Conservation (phyloP, 2,329 filamentous ascomycete genomes). For the Neonectria punicea region DNA sequence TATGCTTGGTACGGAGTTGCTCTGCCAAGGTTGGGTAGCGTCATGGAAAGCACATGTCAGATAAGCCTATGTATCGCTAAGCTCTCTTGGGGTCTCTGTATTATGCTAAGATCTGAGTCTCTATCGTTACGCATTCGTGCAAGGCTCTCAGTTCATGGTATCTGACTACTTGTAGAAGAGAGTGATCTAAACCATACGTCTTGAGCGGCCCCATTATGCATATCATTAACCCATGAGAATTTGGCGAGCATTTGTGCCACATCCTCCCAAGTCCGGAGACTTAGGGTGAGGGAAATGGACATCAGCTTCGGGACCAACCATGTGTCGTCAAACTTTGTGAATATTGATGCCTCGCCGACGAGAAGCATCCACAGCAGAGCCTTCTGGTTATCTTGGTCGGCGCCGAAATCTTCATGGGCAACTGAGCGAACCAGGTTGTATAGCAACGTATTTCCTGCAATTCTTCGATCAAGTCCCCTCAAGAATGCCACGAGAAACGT, state of each 20-base stretch:
- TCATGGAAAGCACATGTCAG: too few species aligned
- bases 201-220: neutral
- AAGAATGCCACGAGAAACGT: constrained; percentile 11
- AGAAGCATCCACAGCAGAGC: constrained; percentile 16
- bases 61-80: too few species aligned
- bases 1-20: neutral
- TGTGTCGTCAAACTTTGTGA: constrained; percentile 7
- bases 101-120: too few species aligned
- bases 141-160: too few species aligned
- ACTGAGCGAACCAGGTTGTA: constrained; percentile 1
- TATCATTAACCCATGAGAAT: constrained; percentile 18
- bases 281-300: neutral
- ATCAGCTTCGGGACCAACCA: constrained; percentile 17
- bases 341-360: constrained; percentile 8
- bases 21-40: too few species aligned
- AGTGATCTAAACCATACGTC: neutral
- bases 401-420: neutral
- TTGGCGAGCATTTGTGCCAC: neutral
- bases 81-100: too few species aligned
- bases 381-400: neutral
- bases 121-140: too few species aligned
- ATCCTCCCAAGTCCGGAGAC: constrained; percentile 19
- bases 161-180: too few species aligned
- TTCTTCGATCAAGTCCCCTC: constrained; percentile 15
- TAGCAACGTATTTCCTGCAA: constrained; percentile 13